Percentiles rank a stretch among this genome's conserved stretches.
phyloP scores from a whole-genome alignment of 257 asterid species.

The Linaria vulgaris region DNA sequence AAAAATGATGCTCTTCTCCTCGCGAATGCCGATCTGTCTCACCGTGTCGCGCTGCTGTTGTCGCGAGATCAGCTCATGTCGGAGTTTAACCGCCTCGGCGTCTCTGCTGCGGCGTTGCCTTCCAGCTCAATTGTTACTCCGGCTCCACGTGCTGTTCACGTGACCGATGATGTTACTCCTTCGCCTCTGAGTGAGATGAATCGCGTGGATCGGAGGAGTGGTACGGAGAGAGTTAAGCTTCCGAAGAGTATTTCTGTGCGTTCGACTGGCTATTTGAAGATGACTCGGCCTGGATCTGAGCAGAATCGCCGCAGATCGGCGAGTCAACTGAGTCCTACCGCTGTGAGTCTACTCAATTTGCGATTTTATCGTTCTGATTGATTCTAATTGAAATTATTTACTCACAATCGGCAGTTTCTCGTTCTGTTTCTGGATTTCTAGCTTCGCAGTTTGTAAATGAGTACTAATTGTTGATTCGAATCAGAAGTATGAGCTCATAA shows the following conservation, averaged over 20 bases:
- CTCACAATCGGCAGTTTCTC: no score
- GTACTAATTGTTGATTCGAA: no score
- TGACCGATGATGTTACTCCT: not conserved
- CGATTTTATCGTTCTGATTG: no score
- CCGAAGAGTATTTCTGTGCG: constrained; percentile 84
- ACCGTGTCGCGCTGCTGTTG: constrained; percentile 54
- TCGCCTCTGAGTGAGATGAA: constrained; percentile 38
- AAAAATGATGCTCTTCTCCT: constrained; percentile 57
- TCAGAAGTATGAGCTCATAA: no score
- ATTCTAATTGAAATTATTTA: no score
- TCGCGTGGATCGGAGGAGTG: constrained; percentile 35
- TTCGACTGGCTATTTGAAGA: constrained; percentile 55
- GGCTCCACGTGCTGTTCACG: constrained; percentile 8
- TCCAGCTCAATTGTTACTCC: no score
- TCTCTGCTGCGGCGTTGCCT: constrained; percentile 28
- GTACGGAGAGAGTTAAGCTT: constrained; percentile 42
- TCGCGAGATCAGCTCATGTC: constrained; percentile 63
- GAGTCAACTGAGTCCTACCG: no score
- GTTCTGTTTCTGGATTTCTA: no score
- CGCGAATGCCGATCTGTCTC: constrained; percentile 63
- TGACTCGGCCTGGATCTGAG: constrained; percentile 28
- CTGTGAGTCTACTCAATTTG: no score
- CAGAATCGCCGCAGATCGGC: no score
- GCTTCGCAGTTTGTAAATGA: no score
- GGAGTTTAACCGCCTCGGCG: constrained; percentile 55